Conservation (phyloP, 2,329 filamentous ascomycete species). For the Aspergillus vadensis region DNA sequence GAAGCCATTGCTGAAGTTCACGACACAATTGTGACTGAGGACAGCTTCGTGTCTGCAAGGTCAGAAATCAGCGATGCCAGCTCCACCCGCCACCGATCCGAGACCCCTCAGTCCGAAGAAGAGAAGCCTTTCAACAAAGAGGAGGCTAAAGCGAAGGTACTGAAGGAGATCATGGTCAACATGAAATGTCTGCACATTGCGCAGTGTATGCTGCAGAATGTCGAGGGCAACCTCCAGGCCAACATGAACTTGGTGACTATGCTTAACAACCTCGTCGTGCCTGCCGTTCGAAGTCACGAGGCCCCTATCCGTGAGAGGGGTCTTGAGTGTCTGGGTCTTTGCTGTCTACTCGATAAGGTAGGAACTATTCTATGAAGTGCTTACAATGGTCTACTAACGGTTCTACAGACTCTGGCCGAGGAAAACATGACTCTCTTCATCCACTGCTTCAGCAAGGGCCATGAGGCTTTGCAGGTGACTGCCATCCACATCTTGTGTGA, state of each 20-base stretch:
- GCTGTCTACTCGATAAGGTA: conserved; percentile 83
- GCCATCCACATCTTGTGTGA: conserved; percentile 90
- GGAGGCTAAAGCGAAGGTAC: conserved; percentile 65
- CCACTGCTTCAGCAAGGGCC: conserved; percentile 92
- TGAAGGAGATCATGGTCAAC: conserved; percentile 92
- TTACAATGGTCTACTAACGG: conserved; percentile 15
- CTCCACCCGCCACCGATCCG: conserved; percentile 50
- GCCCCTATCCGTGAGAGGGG: conserved; percentile 89
- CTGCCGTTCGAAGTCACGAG: conserved; percentile 90
- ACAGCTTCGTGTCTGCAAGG: conserved; percentile 90
- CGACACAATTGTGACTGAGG: conserved; percentile 78
- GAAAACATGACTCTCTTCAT: conserved; percentile 93
- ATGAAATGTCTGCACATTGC: conserved; percentile 98
- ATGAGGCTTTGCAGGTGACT: conserved; percentile 84
- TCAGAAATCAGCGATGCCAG: conserved; percentile 76
- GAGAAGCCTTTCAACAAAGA: conserved; percentile 57
- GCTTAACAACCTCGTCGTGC: conserved; percentile 95
- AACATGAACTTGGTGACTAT: conserved; percentile 94
- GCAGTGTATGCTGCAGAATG: conserved; percentile 95
- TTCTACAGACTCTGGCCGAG: conserved; percentile 70
- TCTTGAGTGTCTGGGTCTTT: conserved; percentile 84
- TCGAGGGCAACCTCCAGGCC: conserved; percentile 81
- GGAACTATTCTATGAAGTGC: conserved; percentile 18
- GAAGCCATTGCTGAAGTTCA: conserved; percentile 97
- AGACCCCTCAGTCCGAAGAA: conserved; percentile 57